Conservation (phyloP, 2,329 filamentous ascomycete species). For the Penicillium sp. region DNA sequence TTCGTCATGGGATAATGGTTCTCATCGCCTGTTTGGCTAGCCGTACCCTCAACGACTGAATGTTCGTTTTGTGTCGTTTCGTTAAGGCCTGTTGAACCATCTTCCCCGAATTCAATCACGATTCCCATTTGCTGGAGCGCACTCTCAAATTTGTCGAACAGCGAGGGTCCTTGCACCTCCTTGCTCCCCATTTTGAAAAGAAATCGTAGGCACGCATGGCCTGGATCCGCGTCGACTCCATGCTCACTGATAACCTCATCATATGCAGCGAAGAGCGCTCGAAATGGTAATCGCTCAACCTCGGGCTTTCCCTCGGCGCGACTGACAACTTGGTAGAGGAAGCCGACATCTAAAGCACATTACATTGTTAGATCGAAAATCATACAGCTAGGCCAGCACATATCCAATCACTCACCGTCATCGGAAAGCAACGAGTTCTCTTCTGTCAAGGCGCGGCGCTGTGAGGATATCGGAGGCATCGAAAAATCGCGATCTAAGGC, state of each 20-base stretch:
- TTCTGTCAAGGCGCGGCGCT: conserved; percentile 46
- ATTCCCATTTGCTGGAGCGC: conserved; percentile 72
- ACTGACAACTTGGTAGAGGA: conserved; percentile 75
- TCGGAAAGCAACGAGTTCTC: conserved; percentile 59
- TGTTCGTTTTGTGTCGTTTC: conserved; percentile 36
- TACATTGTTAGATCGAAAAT: conserved; percentile 1
- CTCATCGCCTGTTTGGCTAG: conserved; percentile 25
- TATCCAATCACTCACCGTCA: conserved; percentile 53
- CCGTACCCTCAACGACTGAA: conserved; percentile 31
- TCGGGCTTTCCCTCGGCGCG: conserved; percentile 69
- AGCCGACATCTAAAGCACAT: conserved; percentile 67
- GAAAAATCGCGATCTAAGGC: conserved; percentile 52
- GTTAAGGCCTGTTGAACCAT: conserved; percentile 45
- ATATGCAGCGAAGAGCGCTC: conserved; percentile 80
- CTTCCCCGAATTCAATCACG: conserved; percentile 63
- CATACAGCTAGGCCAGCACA: background rate
- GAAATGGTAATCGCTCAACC: conserved; percentile 68
- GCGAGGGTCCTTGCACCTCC: conserved; percentile 56
- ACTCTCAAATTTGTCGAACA: conserved; percentile 71
- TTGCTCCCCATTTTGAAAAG: conserved; percentile 75
- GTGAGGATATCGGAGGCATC: conserved; percentile 54
- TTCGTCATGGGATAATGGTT: conserved; percentile 31
- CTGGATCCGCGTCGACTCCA: conserved; percentile 71
- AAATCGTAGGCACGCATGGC: conserved; percentile 75
- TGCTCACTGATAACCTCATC: conserved; percentile 72